phyloP scores from a whole-genome alignment of 1,284 basidiomycete species.

The Microbotryomycetes sp. region DNA sequence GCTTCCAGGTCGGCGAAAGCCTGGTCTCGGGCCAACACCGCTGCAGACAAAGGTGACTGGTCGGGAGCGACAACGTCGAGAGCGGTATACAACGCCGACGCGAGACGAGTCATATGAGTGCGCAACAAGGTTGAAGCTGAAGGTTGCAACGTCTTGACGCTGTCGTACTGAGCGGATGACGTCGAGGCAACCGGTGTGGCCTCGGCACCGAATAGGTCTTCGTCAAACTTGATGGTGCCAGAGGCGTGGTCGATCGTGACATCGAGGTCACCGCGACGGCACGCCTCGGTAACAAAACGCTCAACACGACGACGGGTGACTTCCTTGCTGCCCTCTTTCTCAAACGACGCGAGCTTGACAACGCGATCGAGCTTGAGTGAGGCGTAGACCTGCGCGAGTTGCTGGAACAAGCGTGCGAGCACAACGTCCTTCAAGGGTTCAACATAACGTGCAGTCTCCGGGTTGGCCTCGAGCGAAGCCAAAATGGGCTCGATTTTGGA shows the following conservation, averaged over 20 bases:
- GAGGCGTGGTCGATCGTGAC: conserved; percentile 85
- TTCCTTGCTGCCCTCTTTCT: conserved; percentile 69
- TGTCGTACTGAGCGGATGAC: conserved; percentile 41
- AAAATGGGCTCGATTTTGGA: conserved; percentile 76
- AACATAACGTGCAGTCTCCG: conserved; percentile 61
- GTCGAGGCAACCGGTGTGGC: conserved; percentile 45
- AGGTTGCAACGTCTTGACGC: conserved; percentile 54
- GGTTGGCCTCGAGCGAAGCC: conserved; percentile 52
- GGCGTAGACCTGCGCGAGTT: conserved; percentile 90
- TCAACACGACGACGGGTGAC: conserved; percentile 43
- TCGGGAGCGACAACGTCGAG: conserved; percentile 47
- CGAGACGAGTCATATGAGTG: conserved; percentile 69
- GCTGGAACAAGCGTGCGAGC: conserved; percentile 85
- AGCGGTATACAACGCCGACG: conserved; percentile 64
- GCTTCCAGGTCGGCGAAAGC: conserved; percentile 45
- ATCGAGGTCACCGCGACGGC: conserved; percentile 77
- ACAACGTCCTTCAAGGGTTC: conserved; percentile 86
- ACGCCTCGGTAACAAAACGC: conserved; percentile 81
- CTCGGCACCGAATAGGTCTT: conserved; percentile 53
- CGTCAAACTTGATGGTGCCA: conserved; percentile 78
- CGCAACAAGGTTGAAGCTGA: conserved; percentile 62
- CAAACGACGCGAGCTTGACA: conserved; percentile 55
- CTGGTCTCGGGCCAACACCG: conserved; percentile 57
- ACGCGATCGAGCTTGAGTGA: conserved; percentile 74
- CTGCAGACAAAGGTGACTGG: conserved; percentile 42